Evolutionary conservation across 1,139 yeast genomes (phyloP).

Genomic region (Candida mesenterica): DNA sequence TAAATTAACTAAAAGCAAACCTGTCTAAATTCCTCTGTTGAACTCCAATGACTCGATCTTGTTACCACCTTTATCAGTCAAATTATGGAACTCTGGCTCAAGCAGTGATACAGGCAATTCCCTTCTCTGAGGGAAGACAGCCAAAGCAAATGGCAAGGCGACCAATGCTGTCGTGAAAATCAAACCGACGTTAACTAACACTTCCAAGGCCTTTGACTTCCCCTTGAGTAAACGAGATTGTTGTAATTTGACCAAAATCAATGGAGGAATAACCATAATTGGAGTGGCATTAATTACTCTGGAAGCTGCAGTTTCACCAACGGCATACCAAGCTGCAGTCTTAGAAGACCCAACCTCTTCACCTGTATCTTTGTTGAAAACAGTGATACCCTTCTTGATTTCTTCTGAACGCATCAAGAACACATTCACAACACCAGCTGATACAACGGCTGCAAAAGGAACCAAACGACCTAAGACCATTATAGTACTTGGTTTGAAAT

Average conservation of each 20-base stretch:
- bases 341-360: constrained; percentile 74
- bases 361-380: constrained; percentile 62
- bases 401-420: constrained; percentile 95
- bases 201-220: constrained; percentile 61
- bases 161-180: constrained; percentile 82
- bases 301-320: constrained; percentile 94
- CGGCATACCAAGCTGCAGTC: constrained; percentile 86
- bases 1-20: not conserved
- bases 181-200: constrained; percentile 74
- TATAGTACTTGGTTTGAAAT: constrained; percentile 64
- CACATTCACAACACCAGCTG: constrained; percentile 93
- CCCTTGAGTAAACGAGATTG: constrained; percentile 60
- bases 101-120: constrained; percentile 54
- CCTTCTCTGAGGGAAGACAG: constrained; percentile 89
- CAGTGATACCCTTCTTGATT: constrained; percentile 77
- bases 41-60: constrained; percentile 65
- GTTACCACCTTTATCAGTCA: constrained; percentile 65
- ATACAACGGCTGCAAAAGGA: constrained; percentile 97
- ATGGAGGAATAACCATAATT: constrained; percentile 93
- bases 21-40: constrained; percentile 83
- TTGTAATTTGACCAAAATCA: constrained; percentile 75
- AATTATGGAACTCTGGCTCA: constrained; percentile 60
- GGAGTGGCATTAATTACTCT: constrained; percentile 97
- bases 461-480: constrained; percentile 79
- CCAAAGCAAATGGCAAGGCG: constrained; percentile 92